Conservation (phyloP, 1,284 basidiomycete species). For the Ustilago crameri region DNA sequence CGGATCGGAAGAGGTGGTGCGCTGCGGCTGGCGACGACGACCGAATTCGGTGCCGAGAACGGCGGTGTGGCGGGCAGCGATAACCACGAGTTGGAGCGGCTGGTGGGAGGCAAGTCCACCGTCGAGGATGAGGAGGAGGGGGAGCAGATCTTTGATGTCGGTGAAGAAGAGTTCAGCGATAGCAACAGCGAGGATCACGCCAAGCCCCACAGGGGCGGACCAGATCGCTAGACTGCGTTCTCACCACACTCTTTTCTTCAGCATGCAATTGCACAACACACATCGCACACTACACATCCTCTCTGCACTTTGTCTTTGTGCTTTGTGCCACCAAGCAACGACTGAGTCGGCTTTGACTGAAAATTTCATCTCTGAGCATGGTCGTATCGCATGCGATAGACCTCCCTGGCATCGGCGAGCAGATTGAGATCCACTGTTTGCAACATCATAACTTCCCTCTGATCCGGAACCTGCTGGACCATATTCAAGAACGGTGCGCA, state of each 20-base stretch:
- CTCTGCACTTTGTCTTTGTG: no score
- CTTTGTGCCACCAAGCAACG: no score
- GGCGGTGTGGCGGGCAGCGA: slow-evolving; percentile 57
- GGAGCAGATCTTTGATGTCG: slow-evolving; percentile 71
- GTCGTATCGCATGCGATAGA: slow-evolving; percentile 56
- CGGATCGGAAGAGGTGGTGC: slow-evolving; percentile 34
- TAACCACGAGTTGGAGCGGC: slow-evolving; percentile 50
- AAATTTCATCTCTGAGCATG: slow-evolving; percentile 29
- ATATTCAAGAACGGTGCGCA: slow-evolving; percentile 59
- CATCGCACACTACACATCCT: no score
- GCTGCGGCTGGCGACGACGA: slow-evolving; percentile 27
- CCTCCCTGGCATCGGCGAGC: slow-evolving; percentile 47
- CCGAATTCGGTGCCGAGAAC: slow-evolving; percentile 17
- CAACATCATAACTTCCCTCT: slow-evolving; percentile 53
- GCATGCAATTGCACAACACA: background rate
- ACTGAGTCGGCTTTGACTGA: no score
- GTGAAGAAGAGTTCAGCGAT: slow-evolving; percentile 68
- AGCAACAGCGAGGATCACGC: slow-evolving; percentile 5
- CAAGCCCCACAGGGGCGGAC: slow-evolving; percentile 8
- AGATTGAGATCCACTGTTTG: slow-evolving; percentile 52
- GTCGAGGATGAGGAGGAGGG: slow-evolving; percentile 46
- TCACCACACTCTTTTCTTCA: background rate
- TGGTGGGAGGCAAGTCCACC: slow-evolving; percentile 30
- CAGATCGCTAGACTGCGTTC: slow-evolving; percentile 10
- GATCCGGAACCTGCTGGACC: slow-evolving; percentile 42